A percentile compares a stretch with the other conserved stretches of the same genome.
These are phyloP conservation scores for Hymenoscyphus fraxineus DNA, from an alignment of 2,329 filamentous ascomycete genomes.

Conservation along the genomic window DNA sequence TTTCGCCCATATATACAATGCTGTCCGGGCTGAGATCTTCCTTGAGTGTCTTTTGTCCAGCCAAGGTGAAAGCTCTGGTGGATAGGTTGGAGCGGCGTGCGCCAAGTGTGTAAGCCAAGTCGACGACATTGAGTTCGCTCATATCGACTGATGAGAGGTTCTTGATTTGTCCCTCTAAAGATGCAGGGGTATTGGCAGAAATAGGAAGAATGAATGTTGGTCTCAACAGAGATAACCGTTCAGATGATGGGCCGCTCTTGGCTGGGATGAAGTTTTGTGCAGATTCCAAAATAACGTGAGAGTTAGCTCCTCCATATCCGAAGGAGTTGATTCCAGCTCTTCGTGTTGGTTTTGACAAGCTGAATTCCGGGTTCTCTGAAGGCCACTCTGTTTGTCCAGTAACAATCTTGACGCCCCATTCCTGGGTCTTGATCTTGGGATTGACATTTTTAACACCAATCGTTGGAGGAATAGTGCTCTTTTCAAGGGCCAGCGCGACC, in stretches of 20 bases:
- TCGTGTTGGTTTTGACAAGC: constrained; percentile 3
- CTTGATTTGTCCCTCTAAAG: constrained; percentile 5
- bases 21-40: background rate
- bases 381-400: constrained; percentile 12
- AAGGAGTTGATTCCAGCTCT: constrained; percentile 31
- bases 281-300: constrained; percentile 37
- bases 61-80: constrained; percentile 5
- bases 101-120: constrained; percentile 14
- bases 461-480: constrained; percentile 26
- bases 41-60: background rate
- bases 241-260: background rate
- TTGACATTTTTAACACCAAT: constrained; percentile 29
- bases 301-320: constrained; percentile 46
- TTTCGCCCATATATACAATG: constrained; percentile 2
- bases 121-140: background rate
- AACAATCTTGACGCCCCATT: constrained; percentile 33
- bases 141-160: background rate
- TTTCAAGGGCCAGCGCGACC: constrained; percentile 26
- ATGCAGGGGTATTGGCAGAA: constrained; percentile 10
- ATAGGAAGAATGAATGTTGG: constrained; percentile 10
- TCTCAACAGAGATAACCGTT: background rate
- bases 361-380: background rate
- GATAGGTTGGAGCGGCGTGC: constrained; percentile 7
- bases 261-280: constrained; percentile 5
- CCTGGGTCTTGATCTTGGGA: constrained; percentile 27